Evolutionary conservation across 208 protist genomes (phyloP), one percentile per base, ranked within the genome.

Genomic region (Trypanosoma avium): DNA sequence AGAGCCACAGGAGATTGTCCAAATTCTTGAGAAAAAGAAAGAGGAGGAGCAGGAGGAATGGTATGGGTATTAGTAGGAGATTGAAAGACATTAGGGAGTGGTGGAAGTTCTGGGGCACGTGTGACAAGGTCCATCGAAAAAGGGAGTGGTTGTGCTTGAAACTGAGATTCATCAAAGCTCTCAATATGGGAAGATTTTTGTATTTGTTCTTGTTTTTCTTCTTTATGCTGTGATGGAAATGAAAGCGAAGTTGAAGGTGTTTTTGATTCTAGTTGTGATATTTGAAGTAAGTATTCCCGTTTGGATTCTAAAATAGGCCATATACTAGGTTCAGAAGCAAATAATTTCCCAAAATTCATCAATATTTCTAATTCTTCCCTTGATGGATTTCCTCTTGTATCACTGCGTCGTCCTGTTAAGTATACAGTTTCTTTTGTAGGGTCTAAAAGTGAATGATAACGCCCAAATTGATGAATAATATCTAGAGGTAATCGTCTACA

Each of bases 401-500:
- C 36, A 4, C 13, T 21, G 15, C 43, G 46, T 22, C 13, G 21
- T 29, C 57, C 57, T 43, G 59, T 56, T 62, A 43, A 53, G 50
- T 56, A 67, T 17, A 50, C 19, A 35, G 24, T 36, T 0, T 67
- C 42, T 24, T 54, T 66, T 43, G 52, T 69, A 2, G 76, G 65
- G 32, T 73, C 46, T 48, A 92, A 67, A 33, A 89, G 67, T 9
- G 61, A 35, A 50, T 89, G 79, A 57, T 93, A 93, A n/a, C 56
- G 70, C 8, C 52, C 61, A 72, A 93, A 93, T 27, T 85, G 67
- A 62, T 93, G 81, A 15, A 90, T 70, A 1, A 80, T 69, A 61
- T 93, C 87, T 30, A 93, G 49, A 7, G 83, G 73, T 3, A 93
- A 59, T 30, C 46, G 61, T 10, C 74, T 79, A 49, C 81, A 86